These are phyloP conservation scores for Leishmania arabica DNA, from an alignment of 208 protist genomes.

Conservation along the genomic window DNA sequence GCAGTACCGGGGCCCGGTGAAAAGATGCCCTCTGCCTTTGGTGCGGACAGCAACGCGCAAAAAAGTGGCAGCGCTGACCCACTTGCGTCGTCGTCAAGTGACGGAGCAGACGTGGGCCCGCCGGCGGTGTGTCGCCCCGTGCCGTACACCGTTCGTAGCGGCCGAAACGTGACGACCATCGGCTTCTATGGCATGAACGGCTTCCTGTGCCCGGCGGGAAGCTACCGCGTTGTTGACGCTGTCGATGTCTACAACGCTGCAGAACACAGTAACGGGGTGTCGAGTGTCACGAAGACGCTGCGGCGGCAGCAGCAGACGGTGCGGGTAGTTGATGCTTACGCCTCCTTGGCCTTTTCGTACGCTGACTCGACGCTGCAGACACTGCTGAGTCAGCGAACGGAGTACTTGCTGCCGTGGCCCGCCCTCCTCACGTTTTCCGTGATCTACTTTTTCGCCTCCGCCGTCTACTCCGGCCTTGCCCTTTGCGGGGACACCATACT, in stretches of 20 bases:
- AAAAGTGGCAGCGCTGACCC: background rate
- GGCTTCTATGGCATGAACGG: constrained; percentile 57
- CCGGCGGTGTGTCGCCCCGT: constrained; percentile 36
- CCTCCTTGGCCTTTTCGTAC: constrained; percentile 56
- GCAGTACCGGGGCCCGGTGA: background rate
- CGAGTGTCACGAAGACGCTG: constrained; percentile 8
- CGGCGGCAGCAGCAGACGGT: constrained; percentile 19
- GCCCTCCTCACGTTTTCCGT: constrained; percentile 39
- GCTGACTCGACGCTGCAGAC: constrained; percentile 53
- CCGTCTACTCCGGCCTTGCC: constrained; percentile 48
- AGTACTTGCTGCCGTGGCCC: constrained; percentile 32
- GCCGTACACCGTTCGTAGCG: constrained; percentile 35
- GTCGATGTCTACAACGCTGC: background rate
- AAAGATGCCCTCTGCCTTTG: no score
- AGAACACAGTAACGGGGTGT: background rate
- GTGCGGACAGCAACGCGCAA: background rate
- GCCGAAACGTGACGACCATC: constrained; percentile 46
- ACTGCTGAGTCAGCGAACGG: constrained; percentile 47
- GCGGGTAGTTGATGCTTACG: constrained; percentile 49
- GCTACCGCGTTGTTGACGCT: constrained; percentile 4
- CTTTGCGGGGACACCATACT: constrained; percentile 35
- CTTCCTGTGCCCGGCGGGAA: constrained; percentile 38
- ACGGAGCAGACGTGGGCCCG: background rate
- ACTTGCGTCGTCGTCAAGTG: background rate
- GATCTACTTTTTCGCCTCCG: constrained; percentile 47